A percentile compares a stretch with the other conserved stretches of the same genome.
phyloP scores from a whole-genome alignment of 2,329 filamentous ascomycete genomes.

The Exophiala sp. region DNA sequence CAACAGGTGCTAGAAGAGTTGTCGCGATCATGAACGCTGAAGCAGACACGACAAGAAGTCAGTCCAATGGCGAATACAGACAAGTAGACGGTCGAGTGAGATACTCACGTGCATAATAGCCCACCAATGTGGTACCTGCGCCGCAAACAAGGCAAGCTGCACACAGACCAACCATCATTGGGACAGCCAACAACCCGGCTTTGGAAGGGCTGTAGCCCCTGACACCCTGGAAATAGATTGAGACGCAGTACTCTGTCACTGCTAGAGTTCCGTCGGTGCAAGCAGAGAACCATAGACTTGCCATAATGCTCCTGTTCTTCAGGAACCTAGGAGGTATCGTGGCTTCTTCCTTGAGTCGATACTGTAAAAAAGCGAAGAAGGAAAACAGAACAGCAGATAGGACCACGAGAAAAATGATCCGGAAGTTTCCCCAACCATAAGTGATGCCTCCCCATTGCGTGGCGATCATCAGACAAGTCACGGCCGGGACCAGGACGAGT shows the following conservation, averaged over 20 bases:
- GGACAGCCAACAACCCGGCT: conserved; percentile 10
- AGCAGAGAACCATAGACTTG: conserved; percentile 9
- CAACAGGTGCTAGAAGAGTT: conserved; percentile 26
- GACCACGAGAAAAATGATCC: conserved; percentile 32
- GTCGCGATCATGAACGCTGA: conserved; percentile 33
- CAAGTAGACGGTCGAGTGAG: no score
- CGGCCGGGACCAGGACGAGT: conserved; percentile 33
- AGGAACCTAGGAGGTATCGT: conserved; percentile 35
- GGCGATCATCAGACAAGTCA: conserved; percentile 29
- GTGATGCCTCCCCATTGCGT: conserved; percentile 37
- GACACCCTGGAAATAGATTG: conserved; percentile 37
- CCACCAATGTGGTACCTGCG: conserved; percentile 7
- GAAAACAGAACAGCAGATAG: conserved; percentile 30
- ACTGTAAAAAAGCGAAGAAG: conserved; percentile 33
- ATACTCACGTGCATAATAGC: conserved; percentile 19
- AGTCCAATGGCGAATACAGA: background rate
- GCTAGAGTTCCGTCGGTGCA: conserved; percentile 15
- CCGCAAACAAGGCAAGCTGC: conserved; percentile 6
- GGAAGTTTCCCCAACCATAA: conserved; percentile 33
- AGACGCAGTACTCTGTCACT: conserved; percentile 28
- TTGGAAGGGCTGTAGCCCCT: conserved; percentile 14
- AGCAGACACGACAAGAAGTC: background rate
- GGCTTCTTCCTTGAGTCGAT: conserved; percentile 32
- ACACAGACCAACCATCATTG: conserved; percentile 14
- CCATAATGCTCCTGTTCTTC: conserved; percentile 28